These are phyloP conservation scores for Cotoneaster glaucophyllus DNA, from an alignment of 306 rosid species.

Conservation along the genomic window DNA sequence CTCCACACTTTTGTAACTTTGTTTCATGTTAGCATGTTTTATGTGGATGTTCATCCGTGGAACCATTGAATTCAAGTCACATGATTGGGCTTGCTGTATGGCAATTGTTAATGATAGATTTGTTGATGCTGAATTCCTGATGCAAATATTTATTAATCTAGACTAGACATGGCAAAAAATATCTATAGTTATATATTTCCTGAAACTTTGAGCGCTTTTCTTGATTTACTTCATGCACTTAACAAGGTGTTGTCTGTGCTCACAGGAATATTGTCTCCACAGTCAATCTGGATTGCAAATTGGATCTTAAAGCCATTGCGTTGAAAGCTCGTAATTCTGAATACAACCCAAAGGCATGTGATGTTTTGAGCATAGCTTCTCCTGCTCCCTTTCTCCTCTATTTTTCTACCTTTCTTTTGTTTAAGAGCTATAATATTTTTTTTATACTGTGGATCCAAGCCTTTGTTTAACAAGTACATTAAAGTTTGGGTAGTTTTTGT, in stretches of 20 bases:
- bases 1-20: not conserved
- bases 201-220: not conserved
- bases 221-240: not conserved
- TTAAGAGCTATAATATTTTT: not conserved
- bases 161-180: not conserved
- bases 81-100: not conserved
- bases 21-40: not conserved
- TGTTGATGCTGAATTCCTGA: too few species aligned
- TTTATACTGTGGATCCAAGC: not conserved
- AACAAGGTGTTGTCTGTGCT: conserved; percentile 5
- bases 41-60: not conserved
- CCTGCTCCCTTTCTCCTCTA: not conserved
- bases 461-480: not conserved
- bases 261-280: conserved; percentile 88
- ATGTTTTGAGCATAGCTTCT: not conserved
- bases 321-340: conserved; percentile 93
- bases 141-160: not conserved
- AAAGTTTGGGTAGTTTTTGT: not conserved
- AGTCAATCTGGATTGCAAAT: conserved; percentile 84
- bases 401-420: not conserved
- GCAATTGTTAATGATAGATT: not conserved
- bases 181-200: not conserved
- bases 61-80: not conserved
- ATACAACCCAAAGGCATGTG: conserved; percentile 90
- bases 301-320: conserved; percentile 90